phyloP scores from a whole-genome alignment of 345 rosid genomes.

The Syzygium grande region DNA sequence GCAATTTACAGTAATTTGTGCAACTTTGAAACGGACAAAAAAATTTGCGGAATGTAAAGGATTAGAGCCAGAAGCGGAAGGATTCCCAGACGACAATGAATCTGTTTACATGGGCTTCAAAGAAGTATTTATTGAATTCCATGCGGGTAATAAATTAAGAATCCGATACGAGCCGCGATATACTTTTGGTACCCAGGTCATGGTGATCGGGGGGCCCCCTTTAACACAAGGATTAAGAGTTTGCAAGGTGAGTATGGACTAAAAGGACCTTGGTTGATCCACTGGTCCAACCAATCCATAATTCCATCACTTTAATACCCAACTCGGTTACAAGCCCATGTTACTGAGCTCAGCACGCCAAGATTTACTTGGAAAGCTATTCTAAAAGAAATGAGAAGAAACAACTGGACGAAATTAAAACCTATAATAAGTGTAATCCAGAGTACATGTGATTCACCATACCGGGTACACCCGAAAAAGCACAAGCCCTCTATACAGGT shows the following conservation, averaged over 20 bases:
- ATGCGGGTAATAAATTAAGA: background rate
- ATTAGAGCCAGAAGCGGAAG: background rate
- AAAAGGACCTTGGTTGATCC: background rate
- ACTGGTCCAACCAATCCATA: background rate
- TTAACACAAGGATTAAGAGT: background rate
- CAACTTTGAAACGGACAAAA: background rate
- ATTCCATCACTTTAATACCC: too few species aligned
- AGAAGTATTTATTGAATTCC: background rate
- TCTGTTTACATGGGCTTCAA: background rate
- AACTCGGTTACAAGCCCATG: background rate
- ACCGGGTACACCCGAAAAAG: background rate
- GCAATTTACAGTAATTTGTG: background rate
- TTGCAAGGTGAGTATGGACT: background rate
- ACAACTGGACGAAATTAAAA: background rate
- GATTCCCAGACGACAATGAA: background rate
- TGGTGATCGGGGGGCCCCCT: background rate
- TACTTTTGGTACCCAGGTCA: background rate
- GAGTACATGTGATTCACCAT: background rate
- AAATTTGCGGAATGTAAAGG: background rate
- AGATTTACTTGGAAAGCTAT: background rate
- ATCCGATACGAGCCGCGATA: background rate
- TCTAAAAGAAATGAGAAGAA: background rate
- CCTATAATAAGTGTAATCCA: background rate
- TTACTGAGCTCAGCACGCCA: background rate
- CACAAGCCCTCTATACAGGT: background rate